Evolutionary conservation across 1,139 yeast genomes (phyloP).

Genomic region (Nakaseomyces delphensis): DNA sequence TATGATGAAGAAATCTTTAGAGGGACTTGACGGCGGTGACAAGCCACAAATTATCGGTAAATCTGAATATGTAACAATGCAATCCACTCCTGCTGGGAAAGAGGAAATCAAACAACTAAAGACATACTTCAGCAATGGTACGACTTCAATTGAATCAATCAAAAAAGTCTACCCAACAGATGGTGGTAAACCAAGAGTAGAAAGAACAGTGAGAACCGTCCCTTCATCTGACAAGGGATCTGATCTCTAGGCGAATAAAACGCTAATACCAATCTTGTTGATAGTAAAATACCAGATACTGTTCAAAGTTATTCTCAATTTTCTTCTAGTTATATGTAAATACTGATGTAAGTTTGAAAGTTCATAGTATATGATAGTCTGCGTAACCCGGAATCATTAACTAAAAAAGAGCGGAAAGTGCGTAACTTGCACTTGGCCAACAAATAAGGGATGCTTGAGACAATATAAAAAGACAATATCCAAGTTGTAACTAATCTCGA

Average conservation of each 20-base stretch:
- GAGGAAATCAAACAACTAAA: conserved; percentile 46
- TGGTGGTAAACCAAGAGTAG: conserved; percentile 30
- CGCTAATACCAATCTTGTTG: too few relatives aligned
- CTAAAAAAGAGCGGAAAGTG: too few relatives aligned
- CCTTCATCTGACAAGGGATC: conserved; percentile 12
- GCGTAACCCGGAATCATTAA: background rate
- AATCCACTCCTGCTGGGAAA: conserved; percentile 45
- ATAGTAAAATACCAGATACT: too few relatives aligned
- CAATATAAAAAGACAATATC: too few relatives aligned
- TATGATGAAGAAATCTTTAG: conserved; percentile 14
- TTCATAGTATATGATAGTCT: background rate
- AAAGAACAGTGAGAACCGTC: conserved; percentile 20
- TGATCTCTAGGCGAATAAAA: too few relatives aligned
- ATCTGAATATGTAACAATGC: conserved; percentile 39
- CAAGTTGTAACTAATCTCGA: too few relatives aligned
- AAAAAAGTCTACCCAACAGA: conserved; percentile 36
- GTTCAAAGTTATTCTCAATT: background rate
- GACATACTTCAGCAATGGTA: conserved; percentile 60
- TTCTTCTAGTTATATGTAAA: background rate
- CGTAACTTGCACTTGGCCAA: too few relatives aligned
- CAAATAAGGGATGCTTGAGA: too few relatives aligned
- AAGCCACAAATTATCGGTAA: conserved; percentile 39
- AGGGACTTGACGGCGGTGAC: conserved; percentile 22
- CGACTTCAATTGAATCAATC: conserved; percentile 36
- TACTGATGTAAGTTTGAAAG: conserved; percentile 1